Evolutionary conservation across 345 rosid genomes (phyloP).

Genomic region (Linum tenue): DNA sequence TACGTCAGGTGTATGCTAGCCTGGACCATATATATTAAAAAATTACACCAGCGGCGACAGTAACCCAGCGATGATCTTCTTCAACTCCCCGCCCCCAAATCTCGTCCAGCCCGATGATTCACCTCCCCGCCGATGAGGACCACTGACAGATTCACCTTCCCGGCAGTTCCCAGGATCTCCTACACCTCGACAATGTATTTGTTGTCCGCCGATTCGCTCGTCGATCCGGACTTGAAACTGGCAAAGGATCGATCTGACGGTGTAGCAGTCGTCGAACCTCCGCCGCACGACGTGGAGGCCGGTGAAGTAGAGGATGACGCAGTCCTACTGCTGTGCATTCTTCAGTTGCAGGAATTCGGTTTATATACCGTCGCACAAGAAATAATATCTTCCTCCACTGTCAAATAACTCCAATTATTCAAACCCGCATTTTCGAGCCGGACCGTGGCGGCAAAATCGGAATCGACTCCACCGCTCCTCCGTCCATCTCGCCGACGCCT

Average conservation of each 20-base stretch:
- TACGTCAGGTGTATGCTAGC: no score
- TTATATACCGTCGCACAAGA: no score
- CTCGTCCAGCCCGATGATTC: slow-evolving; percentile 42
- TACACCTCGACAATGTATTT: background rate
- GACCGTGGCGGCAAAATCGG: no score
- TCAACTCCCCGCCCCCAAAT: slow-evolving; percentile 34
- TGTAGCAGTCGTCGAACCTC: slow-evolving; percentile 3
- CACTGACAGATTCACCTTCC: slow-evolving; percentile 24
- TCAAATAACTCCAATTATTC: no score
- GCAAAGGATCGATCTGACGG: background rate
- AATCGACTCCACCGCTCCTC: no score
- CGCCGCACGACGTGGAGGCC: slow-evolving; percentile 2
- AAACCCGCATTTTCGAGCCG: no score
- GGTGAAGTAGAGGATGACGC: slow-evolving; percentile 3
- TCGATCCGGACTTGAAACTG: background rate
- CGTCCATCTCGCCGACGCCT: no score
- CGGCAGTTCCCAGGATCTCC: background rate
- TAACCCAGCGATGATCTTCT: no score
- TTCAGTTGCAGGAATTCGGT: background rate
- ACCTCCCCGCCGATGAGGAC: slow-evolving; percentile 45
- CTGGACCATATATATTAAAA: no score
- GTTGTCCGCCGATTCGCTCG: background rate
- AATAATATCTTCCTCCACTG: no score
- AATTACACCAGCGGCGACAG: no score
- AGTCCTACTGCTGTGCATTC: background rate